Evolutionary conservation across 768 basidiomycete species (phyloP), one percentile per base, ranked within the genome.

Genomic region (Leucocoprinus sp.): DNA sequence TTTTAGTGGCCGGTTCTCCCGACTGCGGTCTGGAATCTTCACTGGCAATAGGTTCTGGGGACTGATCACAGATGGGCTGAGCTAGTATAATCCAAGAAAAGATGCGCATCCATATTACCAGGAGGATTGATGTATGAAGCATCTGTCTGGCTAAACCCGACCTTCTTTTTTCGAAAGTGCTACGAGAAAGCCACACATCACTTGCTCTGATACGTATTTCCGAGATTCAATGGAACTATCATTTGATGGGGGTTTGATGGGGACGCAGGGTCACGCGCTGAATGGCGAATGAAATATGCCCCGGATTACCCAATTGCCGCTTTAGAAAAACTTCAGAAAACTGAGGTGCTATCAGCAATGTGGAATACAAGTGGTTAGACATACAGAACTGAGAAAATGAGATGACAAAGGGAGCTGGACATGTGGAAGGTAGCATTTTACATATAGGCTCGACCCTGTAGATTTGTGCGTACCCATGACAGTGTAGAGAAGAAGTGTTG

Each of bases 391-490:
- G 5, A n/a, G 22, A n/a, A 9, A 22, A 31, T 14, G n/a, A 8
- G 39, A 28, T 23, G 36, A 29, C n/a, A 34, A 5, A 27, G 43
- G 11, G 22, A 19, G 38, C 18, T 40, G 46, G 39, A 41, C 21
- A 39, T 34, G 38, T n/a, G 31, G 37, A 14, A 19, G 19, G 28
- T 19, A 17, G 39, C 45, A 29, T 28, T 41, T 48, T 48, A 42
- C 39, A 48, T 48, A 41, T 48, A 35, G 27, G 27, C 11, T n/a
- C 36, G 40, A 43, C 28, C 40, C 47, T 42, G 54, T 49, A 43
- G 31, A 14, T 37, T 43, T 42, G 37, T 43, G 24, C 21, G 46
- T 41, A 48, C 39, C 35, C 46, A 48, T 48, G 40, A 15, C 46
- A 34, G 21, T 40, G 40, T 34, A 31, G 46, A 35, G 46, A 36